Evolutionary conservation across 2,329 filamentous ascomycete genomes (phyloP), one percentile per base, ranked within the genome.

Genomic region (Stagonosporopsis rhizophila): DNA sequence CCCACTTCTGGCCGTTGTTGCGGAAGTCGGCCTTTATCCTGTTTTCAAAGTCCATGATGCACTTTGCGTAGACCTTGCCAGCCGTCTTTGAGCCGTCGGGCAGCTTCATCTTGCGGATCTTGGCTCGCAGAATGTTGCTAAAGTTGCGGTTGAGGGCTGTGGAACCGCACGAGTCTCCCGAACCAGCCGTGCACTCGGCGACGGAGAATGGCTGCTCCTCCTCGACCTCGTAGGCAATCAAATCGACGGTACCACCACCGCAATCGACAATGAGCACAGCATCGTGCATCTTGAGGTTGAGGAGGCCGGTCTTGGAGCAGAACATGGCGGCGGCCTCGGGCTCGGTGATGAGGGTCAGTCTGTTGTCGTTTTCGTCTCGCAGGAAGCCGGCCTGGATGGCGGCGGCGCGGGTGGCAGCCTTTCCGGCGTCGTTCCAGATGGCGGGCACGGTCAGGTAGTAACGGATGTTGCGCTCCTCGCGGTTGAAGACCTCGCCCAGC

Each of bases 41-140:
- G 85, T 98, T 98, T 82, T 99, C 95, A 71, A 99, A 99, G 79
- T 99, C 95, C 94, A 98, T 98, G 79, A 99, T 98, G 77, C 94
- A 98, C 81, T 98, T 98, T 66, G 94, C 94, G 77, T 98, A 98
- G 51, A 99, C 95, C 78, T 94, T 92, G 39, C 94, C 94, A n/a
- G 95, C 94, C 2, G 92, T 98, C 80, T 94, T 96, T 67, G 94
- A 97, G 42, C 93, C 94, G 73, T 98, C 94, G 1, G 95, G 93
- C 41, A 99, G 83, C 80, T 98, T 98, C 95, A 98, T 98, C 83
- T 98, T 98, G 67, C 94, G 86, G 70, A 99, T 98, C 83, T 98
- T 98, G 59, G 94, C 96, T 50, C 95, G 89, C 46, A 98, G 82
- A 66, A 99, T 97, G 79, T 98, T 98, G 80, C 92, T 96, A 75